Base-by-base conservation (phyloP, 2,329 filamentous ascomycete species). In the Fusarium nanum region DNA sequence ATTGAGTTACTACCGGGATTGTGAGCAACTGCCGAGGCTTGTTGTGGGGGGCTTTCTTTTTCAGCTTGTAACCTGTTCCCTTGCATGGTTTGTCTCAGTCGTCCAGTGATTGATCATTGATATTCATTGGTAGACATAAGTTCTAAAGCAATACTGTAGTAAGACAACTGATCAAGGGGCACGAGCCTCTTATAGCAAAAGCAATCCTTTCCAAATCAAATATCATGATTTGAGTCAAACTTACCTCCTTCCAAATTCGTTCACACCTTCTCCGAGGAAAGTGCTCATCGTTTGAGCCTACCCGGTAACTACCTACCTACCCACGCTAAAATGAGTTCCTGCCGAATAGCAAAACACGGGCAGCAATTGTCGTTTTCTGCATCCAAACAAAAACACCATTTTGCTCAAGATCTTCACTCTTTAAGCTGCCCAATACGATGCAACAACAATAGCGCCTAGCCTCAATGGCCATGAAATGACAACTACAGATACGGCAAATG, bases 401-500 rank as follows among this genome's bases (percentile, higher is more conserved):
- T 25, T 27, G 14, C 13, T 30, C 23, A 27, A 52, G 18, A 41
- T 52, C 32, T 52, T 40, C 18, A 27, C 14, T 25, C 13, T 20
- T 14, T 40, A 48, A 18, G 14, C 20, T 23, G 12, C 9, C 12
- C 20, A 20, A 16, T n/a, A 27, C 8, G 10, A 9, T 18, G 18
- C 16, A 46, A 46, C 20, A 30, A 53, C 18, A 30, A 23, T 27
- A 37, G 16, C 34, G 30, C 45, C 32, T 62, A 62, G 41, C 48
- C 41, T 41, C 46, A 55, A 22, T 22, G 27, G 28, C n/a, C 42
- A 11, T 40, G 20, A 13, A 28, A 23, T 16, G 10, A 41, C 30
- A 41, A 16, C 37, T 57, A 45, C 32, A 32, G 25, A 56, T 63
- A 37, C 18, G 60, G 60, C 27, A 64, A 65, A 22, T 64, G 44